Evolutionary conservation across 2,329 filamentous ascomycete genomes (phyloP).

Genomic region (Raffaelea ambrosiae): DNA sequence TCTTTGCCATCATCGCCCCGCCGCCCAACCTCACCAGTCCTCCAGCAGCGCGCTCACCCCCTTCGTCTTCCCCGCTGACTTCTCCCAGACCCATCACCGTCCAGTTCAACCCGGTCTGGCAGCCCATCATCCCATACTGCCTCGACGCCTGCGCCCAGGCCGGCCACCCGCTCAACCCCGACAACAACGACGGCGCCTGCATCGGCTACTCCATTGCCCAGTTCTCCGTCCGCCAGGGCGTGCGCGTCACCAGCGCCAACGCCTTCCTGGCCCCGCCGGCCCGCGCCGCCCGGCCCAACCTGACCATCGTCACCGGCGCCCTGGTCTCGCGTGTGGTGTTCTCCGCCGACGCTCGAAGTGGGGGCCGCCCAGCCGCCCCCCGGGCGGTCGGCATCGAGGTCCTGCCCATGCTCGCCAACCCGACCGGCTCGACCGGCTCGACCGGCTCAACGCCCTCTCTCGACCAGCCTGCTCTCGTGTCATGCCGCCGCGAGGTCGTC

Average conservation of each 20-base stretch:
- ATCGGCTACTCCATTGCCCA: slow-evolving; percentile 4
- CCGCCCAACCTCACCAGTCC: too few relatives aligned
- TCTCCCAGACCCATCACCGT: neutral
- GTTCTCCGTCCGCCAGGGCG: slow-evolving; percentile 1
- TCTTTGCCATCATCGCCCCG: too few relatives aligned
- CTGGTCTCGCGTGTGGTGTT: slow-evolving; percentile 6
- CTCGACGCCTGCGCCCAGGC: slow-evolving; percentile 1
- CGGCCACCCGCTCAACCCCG: neutral
- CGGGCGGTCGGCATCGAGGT: slow-evolving; percentile 3
- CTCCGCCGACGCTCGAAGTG: neutral
- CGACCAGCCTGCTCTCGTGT: neutral
- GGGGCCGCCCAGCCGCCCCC: too few relatives aligned
- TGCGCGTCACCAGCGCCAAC: slow-evolving; percentile 1
- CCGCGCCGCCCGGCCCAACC: slow-evolving; percentile 16
- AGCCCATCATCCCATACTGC: neutral
- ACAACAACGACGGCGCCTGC: slow-evolving; percentile 3
- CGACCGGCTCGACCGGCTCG: neutral
- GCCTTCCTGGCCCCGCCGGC: neutral
- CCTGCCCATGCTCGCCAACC: neutral
- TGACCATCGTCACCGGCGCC: slow-evolving; percentile 4
- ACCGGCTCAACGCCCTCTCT: neutral
- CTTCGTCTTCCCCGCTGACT: too few relatives aligned
- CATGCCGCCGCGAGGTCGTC: slow-evolving; percentile 26
- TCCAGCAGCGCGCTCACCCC: too few relatives aligned
- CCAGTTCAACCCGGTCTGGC: neutral